phyloP scores from a whole-genome alignment of 768 basidiomycete genomes.

The Hericium coralloides region DNA sequence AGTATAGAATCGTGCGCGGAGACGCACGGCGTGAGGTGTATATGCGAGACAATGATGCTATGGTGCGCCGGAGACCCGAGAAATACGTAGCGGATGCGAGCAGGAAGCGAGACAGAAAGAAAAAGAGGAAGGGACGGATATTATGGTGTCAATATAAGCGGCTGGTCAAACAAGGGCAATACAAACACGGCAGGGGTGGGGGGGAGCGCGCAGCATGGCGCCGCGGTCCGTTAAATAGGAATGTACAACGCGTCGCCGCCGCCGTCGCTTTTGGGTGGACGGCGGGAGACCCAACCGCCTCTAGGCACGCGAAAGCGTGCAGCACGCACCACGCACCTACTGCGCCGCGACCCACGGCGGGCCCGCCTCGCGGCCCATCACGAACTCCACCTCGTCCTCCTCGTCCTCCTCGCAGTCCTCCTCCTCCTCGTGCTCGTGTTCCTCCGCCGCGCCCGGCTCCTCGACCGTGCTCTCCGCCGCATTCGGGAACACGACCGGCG shows the following conservation, averaged over 20 bases:
- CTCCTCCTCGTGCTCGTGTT: neutral
- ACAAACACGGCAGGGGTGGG: neutral
- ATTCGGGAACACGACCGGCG: constrained; percentile 51
- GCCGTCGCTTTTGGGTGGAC: too few species aligned
- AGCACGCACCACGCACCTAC: neutral
- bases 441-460: neutral
- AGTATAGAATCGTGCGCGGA: neutral
- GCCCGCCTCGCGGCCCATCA: constrained; percentile 43
- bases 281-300: too few species aligned
- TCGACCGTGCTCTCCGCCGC: constrained; percentile 43
- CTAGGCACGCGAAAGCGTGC: neutral
- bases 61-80: neutral
- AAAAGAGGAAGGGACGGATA: neutral
- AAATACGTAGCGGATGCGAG: neutral
- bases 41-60: neutral
- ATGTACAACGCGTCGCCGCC: neutral
- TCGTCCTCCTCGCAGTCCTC: constrained; percentile 48
- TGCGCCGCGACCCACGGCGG: constrained; percentile 7
- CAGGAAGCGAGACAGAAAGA: neutral
- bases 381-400: constrained; percentile 73
- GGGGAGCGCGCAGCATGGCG: neutral
- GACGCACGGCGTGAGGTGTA: neutral
- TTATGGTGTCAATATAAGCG: neutral
- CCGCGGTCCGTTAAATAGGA: neutral
- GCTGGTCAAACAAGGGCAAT: neutral